These are phyloP conservation scores for Cucurbita moschata DNA, from an alignment of 306 rosid genomes.

Conservation along the genomic window DNA sequence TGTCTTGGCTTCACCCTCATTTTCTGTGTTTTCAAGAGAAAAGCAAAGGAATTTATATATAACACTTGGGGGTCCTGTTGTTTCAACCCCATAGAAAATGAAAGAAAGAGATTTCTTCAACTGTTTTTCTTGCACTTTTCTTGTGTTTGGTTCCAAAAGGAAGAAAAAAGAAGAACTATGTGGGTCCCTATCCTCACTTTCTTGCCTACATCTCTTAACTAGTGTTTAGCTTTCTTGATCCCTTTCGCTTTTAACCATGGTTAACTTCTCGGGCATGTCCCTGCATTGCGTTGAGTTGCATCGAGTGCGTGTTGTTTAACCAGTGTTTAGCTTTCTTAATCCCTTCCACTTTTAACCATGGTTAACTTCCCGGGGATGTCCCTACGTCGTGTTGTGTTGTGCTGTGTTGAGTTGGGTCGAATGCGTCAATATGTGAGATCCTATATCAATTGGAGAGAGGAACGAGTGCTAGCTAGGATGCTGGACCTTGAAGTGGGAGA, in stretches of 20 bases:
- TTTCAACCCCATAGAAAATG: constrained; percentile 5
- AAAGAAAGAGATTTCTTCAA: neutral
- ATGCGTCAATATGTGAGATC: neutral
- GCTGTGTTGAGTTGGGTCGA: neutral
- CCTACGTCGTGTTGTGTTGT: neutral
- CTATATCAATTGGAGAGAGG: too few relatives aligned
- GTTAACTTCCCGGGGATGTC: neutral
- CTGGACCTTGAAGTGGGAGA: too few relatives aligned
- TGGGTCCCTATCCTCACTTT: constrained; percentile 3
- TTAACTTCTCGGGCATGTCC: neutral
- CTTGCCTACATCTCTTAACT: neutral
- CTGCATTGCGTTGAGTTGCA: neutral
- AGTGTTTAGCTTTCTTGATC: neutral
- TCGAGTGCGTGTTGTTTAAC: neutral
- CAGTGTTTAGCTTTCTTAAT: neutral
- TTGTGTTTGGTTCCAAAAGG: constrained; percentile 3
- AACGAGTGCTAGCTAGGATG: too few relatives aligned
- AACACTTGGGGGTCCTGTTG: neutral
- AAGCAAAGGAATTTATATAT: neutral
- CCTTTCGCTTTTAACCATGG: neutral
- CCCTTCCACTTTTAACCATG: neutral
- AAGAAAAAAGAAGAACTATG: neutral
- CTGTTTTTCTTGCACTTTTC: constrained; percentile 11
- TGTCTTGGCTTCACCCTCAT: neutral
- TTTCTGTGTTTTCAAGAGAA: constrained; percentile 1